phyloP scores from a whole-genome alignment of 2,329 filamentous ascomycete genomes.

The Bipolaris sorokiniana region DNA sequence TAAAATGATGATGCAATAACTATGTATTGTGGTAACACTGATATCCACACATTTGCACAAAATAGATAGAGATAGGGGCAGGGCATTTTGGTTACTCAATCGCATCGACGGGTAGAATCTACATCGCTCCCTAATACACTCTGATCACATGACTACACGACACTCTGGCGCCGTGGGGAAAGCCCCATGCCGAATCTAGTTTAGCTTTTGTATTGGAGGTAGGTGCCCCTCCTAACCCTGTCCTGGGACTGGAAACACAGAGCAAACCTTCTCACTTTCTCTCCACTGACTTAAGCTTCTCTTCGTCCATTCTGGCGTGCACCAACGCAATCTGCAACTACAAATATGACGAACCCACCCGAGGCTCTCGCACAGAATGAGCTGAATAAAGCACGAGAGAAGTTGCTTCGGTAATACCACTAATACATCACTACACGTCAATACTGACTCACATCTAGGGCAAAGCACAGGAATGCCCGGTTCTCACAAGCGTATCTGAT shows the following conservation, averaged over 20 bases:
- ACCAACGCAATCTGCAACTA: too few species aligned
- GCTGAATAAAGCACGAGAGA: not conserved
- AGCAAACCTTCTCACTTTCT: not conserved
- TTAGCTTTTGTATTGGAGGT: slow-evolving; percentile 31
- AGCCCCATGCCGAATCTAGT: not conserved
- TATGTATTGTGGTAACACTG: too few species aligned
- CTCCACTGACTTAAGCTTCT: not conserved
- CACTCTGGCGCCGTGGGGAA: not conserved
- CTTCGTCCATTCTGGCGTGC: not conserved
- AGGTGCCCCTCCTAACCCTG: not conserved
- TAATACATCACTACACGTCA: not conserved
- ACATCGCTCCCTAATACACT: too few species aligned
- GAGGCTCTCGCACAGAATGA: not conserved
- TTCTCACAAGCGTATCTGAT: not conserved
- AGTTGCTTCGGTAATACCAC: not conserved
- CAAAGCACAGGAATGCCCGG: not conserved
- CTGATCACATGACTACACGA: not conserved
- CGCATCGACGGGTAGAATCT: too few species aligned
- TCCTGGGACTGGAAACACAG: not conserved
- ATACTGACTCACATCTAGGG: not conserved
- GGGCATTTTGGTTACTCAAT: too few species aligned
- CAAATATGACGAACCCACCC: not conserved
- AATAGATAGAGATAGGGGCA: too few species aligned
- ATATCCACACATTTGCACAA: too few species aligned
- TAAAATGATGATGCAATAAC: too few species aligned